Base-by-base conservation (phyloP, 495 filamentous ascomycete species). In the Xylaria castorea region DNA sequence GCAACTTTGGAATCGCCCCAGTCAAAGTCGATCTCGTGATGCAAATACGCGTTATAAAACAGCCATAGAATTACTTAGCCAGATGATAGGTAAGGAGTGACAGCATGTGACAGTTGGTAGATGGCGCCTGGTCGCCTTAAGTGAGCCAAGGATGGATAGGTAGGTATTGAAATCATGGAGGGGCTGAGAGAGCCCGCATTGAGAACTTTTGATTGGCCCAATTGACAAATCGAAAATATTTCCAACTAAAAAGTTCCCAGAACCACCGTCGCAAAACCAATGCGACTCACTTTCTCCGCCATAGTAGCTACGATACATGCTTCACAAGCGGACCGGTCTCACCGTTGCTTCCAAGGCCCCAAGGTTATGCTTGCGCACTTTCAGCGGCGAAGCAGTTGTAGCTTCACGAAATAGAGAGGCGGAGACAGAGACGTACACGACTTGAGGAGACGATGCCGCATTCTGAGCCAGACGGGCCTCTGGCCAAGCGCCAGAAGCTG, bases 401-500 rank as follows among this genome's bases (percentile, higher is more conserved):
- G 11, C 18, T 9, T n/a, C 46, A 22, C 64, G n/a, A 36, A 3
- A 53, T 46, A 69, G 25, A 32, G n/a, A n/a, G n/a, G n/a, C n/a
- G n/a, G n/a, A n/a, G 18, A 22, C 1, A 20, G 34, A 42, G 14
- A 34, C 36, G 1, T 20, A 7, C 27, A n/a, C 32, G 40, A 50
- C 14, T n/a, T 25, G 25, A 53, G 46, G 57, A 60, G 58, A 30
- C 38, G 22, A 87, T 87, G 85, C 83, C 87, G 71, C 85, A 83
- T 67, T 87, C 83, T 30, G 81, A 82, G 53, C 79, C 81, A 67
- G 87, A 90, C 65, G 80, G 83, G 63, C 88, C 87, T 71, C 81
- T 87, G 68, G 85, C 84, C 57, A 95, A 95, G 81, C 88, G 92
- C 55, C 91, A 91, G 80, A 94, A 90, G 82, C 79, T 87, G 73